phyloP scores from a whole-genome alignment of 371 early-diverging fungal genomes.

The Haplosporangium sp. region DNA sequence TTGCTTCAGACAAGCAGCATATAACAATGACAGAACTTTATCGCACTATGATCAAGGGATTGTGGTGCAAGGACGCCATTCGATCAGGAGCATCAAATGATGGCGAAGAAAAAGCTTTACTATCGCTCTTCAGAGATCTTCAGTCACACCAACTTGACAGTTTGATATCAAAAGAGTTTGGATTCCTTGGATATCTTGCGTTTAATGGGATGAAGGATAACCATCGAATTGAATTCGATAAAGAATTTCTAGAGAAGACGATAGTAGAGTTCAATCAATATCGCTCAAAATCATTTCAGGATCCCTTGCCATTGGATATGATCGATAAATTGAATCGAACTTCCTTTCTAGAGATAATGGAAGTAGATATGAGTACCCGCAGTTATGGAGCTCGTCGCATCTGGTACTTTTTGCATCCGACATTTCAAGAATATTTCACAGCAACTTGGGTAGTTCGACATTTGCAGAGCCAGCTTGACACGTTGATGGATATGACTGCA shows the following conservation, averaged over 20 bases:
- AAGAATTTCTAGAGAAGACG: neutral
- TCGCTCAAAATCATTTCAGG: neutral
- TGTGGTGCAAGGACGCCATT: constrained; percentile 22
- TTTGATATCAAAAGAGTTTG: neutral
- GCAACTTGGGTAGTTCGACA: neutral
- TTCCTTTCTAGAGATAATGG: neutral
- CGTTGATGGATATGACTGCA: constrained; percentile 11
- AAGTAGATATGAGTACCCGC: neutral
- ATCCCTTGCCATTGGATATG: neutral
- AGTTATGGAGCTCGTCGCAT: neutral
- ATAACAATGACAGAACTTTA: constrained; percentile 22
- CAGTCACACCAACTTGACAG: neutral
- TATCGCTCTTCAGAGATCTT: neutral
- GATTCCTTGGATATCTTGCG: neutral
- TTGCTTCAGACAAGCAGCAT: neutral
- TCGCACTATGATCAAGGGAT: constrained; percentile 14
- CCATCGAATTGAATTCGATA: neutral
- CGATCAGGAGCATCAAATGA: neutral
- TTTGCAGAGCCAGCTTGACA: neutral
- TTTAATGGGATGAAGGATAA: neutral
- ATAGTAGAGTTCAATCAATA: neutral
- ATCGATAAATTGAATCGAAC: neutral
- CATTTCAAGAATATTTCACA: neutral
- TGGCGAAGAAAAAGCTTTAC: neutral
- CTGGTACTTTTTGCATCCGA: neutral